phyloP scores from a whole-genome alignment of 164 flowering plant genomes.

The Nymphaea colorata region DNA sequence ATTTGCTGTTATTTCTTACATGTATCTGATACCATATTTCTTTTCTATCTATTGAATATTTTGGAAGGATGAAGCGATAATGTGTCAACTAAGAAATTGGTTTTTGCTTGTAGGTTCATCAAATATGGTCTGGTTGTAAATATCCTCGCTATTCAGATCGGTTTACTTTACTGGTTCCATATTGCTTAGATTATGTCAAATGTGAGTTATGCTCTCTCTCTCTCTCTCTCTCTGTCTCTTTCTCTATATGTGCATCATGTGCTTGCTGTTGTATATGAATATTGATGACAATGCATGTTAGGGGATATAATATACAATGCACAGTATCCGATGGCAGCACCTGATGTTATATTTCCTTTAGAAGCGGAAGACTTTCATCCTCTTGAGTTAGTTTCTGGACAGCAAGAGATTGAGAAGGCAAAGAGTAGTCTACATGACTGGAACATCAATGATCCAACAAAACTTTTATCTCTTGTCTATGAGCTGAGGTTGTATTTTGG shows the following conservation, averaged over 20 bases:
- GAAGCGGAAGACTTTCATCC: slow-evolving; percentile 68
- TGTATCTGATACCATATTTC: neutral
- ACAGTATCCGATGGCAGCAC: slow-evolving; percentile 50
- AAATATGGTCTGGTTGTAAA: slow-evolving; percentile 69
- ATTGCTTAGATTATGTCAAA: slow-evolving; percentile 59
- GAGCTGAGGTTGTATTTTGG: slow-evolving; percentile 48
- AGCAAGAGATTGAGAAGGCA: slow-evolving; percentile 13
- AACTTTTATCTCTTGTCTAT: slow-evolving; percentile 44
- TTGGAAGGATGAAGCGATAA: neutral
- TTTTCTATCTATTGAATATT: neutral
- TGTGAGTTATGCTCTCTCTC: slow-evolving; percentile 27
- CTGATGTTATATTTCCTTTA: slow-evolving; percentile 71
- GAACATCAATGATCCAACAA: slow-evolving; percentile 63
- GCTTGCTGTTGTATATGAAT: neutral
- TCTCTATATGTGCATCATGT: neutral
- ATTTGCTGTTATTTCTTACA: neutral
- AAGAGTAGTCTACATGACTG: slow-evolving; percentile 47
- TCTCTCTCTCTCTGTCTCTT: neutral
- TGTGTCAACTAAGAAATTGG: no score
- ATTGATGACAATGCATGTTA: slow-evolving; percentile 10
- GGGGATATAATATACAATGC: slow-evolving; percentile 88
- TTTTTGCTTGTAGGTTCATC: slow-evolving; percentile 47
- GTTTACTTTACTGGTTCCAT: slow-evolving; percentile 62
- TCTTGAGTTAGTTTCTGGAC: slow-evolving; percentile 18
- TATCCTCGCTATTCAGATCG: slow-evolving; percentile 42